A percentile compares a stretch with the other conserved stretches of the same genome.
Conservation (phyloP, 2,329 filamentous ascomycete genomes). For the Oidium heveae region DNA sequence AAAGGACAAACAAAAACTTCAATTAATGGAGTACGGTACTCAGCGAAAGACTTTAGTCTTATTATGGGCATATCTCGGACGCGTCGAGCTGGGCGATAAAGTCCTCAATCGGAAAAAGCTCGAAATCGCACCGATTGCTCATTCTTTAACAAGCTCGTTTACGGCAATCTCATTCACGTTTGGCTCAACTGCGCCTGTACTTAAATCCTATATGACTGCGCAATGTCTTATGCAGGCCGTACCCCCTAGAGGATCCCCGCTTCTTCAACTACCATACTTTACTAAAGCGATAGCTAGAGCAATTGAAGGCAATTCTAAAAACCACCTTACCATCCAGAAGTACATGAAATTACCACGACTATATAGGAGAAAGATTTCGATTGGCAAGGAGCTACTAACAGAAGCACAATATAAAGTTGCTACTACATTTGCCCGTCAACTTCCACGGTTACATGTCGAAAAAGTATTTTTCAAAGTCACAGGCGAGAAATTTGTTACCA, state of each 20-base stretch:
- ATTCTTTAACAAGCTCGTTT: slow-evolving; percentile 66
- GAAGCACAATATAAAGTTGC: slow-evolving; percentile 54
- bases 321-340: slow-evolving; percentile 55
- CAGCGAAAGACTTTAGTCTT: slow-evolving; percentile 71
- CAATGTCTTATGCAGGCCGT: slow-evolving; percentile 82
- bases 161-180: slow-evolving; percentile 71
- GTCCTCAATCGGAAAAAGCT: slow-evolving; percentile 66
- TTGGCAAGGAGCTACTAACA: slow-evolving; percentile 45
- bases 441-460: slow-evolving; percentile 63
- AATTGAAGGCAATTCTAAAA: slow-evolving; percentile 50
- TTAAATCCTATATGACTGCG: slow-evolving; percentile 56
- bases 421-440: slow-evolving; percentile 52
- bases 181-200: slow-evolving; percentile 56
- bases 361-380: slow-evolving; percentile 43
- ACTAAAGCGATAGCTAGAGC: slow-evolving; percentile 38
- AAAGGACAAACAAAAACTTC: slow-evolving; percentile 54
- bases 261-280: slow-evolving; percentile 79
- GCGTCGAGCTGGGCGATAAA: slow-evolving; percentile 59
- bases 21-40: slow-evolving; percentile 54
- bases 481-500: slow-evolving; percentile 79
- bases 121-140: slow-evolving; percentile 66
- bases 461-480: slow-evolving; percentile 97
- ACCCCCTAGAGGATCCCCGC: slow-evolving; percentile 56
- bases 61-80: slow-evolving; percentile 84
- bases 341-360: slow-evolving; percentile 69